These are phyloP conservation scores for Hemileccinum rubropunctum DNA, from an alignment of 768 basidiomycete species.

Conservation along the genomic window DNA sequence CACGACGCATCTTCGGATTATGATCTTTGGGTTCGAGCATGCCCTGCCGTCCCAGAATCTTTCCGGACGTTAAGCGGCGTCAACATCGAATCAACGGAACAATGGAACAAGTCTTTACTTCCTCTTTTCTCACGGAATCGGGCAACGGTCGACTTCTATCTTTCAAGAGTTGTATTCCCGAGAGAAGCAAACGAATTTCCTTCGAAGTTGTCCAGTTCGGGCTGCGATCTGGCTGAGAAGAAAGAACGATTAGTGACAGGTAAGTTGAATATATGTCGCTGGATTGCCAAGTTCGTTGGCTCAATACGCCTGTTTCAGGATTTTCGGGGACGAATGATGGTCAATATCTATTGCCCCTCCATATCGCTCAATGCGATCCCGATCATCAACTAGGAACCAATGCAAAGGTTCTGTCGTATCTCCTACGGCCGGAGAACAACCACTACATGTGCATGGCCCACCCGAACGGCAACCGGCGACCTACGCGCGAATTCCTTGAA, in stretches of 20 bases:
- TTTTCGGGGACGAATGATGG: conserved; percentile 39
- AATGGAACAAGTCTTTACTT: conserved; percentile 25
- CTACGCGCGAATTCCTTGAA: conserved; percentile 26
- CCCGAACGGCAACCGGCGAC: not conserved
- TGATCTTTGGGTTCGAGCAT: conserved; percentile 18
- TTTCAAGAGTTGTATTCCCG: conserved; percentile 48
- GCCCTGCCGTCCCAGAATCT: conserved; percentile 25
- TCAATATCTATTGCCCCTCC: conserved; percentile 33
- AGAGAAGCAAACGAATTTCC: conserved; percentile 31
- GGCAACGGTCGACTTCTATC: conserved; percentile 40
- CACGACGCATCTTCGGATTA: conserved; percentile 21
- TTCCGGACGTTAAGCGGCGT: conserved; percentile 37
- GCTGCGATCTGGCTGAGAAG: conserved; percentile 6
- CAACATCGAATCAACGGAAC: conserved; percentile 39
- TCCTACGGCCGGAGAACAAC: conserved; percentile 22
- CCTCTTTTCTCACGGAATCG: conserved; percentile 32
- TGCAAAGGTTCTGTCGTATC: conserved; percentile 12
- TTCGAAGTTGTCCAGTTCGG: conserved; percentile 14
- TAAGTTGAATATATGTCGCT: not conserved
- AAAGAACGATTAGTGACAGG: not conserved
- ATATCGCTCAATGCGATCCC: conserved; percentile 24
- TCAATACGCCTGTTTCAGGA: conserved; percentile 19
- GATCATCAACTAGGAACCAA: conserved; percentile 13
- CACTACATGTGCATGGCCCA: conserved; percentile 7
- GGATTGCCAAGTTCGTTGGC: conserved; percentile 6